Evolutionary conservation across 163 green algal species (phyloP), one percentile per base, ranked within the genome.

Genomic region (Prototheca wickerhamii): DNA sequence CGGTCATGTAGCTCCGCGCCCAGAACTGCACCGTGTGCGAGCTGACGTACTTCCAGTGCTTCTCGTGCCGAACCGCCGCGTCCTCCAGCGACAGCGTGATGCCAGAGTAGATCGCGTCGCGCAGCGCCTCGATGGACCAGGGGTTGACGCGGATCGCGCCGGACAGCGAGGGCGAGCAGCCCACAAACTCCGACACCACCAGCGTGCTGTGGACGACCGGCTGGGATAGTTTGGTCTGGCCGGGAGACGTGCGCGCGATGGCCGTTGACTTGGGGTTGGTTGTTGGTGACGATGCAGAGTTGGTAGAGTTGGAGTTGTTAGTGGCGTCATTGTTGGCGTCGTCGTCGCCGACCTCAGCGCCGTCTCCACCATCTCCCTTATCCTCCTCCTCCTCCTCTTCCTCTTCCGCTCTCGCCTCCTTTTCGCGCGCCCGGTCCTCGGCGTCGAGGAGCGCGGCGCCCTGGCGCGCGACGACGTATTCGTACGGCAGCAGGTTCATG

Each of bases 401-500:
- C n/a, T n/a, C n/a, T 12, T 12, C 40, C 15, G n/a, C n/a, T n/a
- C n/a, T n/a, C n/a, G n/a, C n/a, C n/a, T n/a, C n/a, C n/a, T n/a
- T n/a, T n/a, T n/a, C n/a, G n/a, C n/a, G n/a, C n/a, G n/a, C n/a
- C n/a, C n/a, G n/a, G 18, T 25, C 46, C 15, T 6, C 46, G 18
- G 15, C 46, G 15, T 29, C 46, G 23, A 18, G 6, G 32, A 64
- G 65, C 43, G 53, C 28, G 2, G 65, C 53, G 17, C 77, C 86
- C 70, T 95, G 78, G 3, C 88, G 65, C 66, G 84, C 92, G 4
- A 88, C 84, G 42, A 98, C 84, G 74, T 98, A 98, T 82, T 98
- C 93, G 71, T 98, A 98, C 8, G 92, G 91, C 42, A 93, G 79
- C 63, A 98, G 86, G 76, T 98, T 98, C 91, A 98, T 97, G 68